These are phyloP conservation scores for Phyllosticta citrichinensis DNA, from an alignment of 2,329 filamentous ascomycete species.

Conservation along the genomic window DNA sequence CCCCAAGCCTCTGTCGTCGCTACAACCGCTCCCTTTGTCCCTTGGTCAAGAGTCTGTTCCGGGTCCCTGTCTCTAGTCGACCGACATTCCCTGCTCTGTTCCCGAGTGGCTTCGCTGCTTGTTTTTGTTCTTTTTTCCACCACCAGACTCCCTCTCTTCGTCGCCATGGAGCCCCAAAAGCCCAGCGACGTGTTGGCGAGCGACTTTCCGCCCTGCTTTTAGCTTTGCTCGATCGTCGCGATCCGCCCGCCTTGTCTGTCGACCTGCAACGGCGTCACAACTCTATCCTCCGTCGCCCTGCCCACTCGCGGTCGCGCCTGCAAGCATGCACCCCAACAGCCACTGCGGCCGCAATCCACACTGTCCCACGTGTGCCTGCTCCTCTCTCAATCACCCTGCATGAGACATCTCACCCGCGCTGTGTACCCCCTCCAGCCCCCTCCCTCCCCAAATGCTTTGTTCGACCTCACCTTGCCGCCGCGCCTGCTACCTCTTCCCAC, in stretches of 20 bases:
- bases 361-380: background rate
- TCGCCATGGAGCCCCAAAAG: constrained; percentile 10
- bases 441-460: background rate
- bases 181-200: constrained; percentile 10
- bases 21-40: background rate
- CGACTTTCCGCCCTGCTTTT: constrained; percentile 10
- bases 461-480: background rate
- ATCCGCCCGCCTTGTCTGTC: background rate
- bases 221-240: background rate
- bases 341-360: background rate
- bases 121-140: background rate
- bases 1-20: background rate
- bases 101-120: background rate
- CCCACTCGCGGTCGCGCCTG: background rate
- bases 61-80: background rate
- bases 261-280: background rate
- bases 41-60: background rate
- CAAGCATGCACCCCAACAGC: background rate
- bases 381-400: background rate
- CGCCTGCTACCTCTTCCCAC: background rate
- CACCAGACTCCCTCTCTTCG: background rate
- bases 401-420: background rate
- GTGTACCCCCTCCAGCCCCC: background rate
- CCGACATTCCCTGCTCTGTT: background rate
- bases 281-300: background rate